Conservation (phyloP, 2,329 filamentous ascomycete genomes). For the Onygenales sp. region DNA sequence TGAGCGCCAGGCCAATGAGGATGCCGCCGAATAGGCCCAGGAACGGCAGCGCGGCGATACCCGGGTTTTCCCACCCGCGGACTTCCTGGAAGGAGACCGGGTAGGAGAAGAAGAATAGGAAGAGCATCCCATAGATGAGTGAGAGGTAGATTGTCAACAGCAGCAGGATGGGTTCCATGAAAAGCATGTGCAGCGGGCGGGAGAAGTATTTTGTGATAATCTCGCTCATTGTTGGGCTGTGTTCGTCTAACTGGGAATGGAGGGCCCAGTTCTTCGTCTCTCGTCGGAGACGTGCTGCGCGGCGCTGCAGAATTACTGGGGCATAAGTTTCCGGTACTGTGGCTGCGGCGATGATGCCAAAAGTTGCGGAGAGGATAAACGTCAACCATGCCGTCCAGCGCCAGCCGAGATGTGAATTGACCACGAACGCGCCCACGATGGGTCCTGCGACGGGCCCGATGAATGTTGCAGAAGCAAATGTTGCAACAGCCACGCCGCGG, state of each 20-base stretch:
- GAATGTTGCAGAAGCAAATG: constrained; percentile 40
- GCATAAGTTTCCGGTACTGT: constrained; percentile 45
- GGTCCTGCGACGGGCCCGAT: constrained; percentile 41
- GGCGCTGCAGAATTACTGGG: constrained; percentile 38
- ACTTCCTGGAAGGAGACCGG: constrained; percentile 32
- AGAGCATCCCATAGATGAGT: constrained; percentile 26
- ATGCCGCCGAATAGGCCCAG: constrained; percentile 38
- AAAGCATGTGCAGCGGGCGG: constrained; percentile 38
- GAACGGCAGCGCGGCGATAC: constrained; percentile 38
- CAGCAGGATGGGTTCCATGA: constrained; percentile 40
- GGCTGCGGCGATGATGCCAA: constrained; percentile 34
- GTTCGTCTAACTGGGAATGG: constrained; percentile 37
- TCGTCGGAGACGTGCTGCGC: constrained; percentile 39
- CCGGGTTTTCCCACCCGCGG: constrained; percentile 31
- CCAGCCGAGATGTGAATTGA: constrained; percentile 43
- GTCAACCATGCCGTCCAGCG: constrained; percentile 50
- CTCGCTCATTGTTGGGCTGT: constrained; percentile 26
- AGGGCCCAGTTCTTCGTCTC: constrained; percentile 40
- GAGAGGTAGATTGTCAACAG: constrained; percentile 37
- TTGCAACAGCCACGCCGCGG: constrained; percentile 36
- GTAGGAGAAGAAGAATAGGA: constrained; percentile 31
- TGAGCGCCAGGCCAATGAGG: constrained; percentile 24
- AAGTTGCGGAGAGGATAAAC: constrained; percentile 36
- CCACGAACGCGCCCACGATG: constrained; percentile 43
- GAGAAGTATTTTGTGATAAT: constrained; percentile 37